These are phyloP conservation scores for Misopates orontium DNA, from an alignment of 257 asterid genomes.

Conservation along the genomic window DNA sequence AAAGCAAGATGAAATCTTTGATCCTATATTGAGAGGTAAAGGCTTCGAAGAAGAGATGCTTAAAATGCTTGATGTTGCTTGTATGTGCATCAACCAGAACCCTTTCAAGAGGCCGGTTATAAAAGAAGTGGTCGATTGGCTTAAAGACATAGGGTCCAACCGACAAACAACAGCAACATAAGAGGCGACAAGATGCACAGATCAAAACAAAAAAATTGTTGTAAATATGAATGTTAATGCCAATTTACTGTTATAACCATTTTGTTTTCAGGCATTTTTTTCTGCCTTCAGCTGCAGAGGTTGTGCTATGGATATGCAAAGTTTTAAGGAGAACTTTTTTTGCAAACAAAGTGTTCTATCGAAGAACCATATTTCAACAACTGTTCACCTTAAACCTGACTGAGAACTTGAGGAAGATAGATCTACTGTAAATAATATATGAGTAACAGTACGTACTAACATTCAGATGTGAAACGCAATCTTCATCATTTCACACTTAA, in stretches of 20 bases:
- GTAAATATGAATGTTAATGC: conserved; percentile 37
- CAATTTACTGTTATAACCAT: conserved; percentile 17
- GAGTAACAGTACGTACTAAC: conserved; percentile 14
- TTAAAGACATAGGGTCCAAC: conserved; percentile 52
- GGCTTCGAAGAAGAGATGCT: conserved; percentile 83
- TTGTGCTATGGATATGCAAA: conserved; percentile 29
- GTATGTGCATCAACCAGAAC: conserved; percentile 79
- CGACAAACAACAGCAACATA: conserved; percentile 40
- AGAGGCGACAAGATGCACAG: conserved; percentile 29
- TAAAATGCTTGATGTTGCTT: conserved; percentile 75
- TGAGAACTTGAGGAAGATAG: not conserved
- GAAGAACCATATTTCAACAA: conserved; percentile 19
- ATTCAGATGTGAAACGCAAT: conserved; percentile 1
- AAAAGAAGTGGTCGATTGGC: conserved; percentile 76
- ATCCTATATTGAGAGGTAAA: conserved; percentile 63
- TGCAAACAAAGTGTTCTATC: conserved; percentile 31
- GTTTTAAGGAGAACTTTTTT: conserved; percentile 38
- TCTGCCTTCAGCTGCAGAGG: conserved; percentile 24
- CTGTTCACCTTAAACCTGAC: conserved; percentile 9
- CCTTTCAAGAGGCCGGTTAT: conserved; percentile 87
- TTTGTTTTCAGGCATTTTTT: conserved; percentile 30
- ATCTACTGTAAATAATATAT: conserved; percentile 12
- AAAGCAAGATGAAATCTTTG: conserved; percentile 71
- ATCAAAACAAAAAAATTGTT: conserved; percentile 34
- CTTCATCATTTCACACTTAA: not conserved